Base-by-base conservation (phyloP, 2,329 filamentous ascomycete species). In the Colletotrichum sp. region DNA sequence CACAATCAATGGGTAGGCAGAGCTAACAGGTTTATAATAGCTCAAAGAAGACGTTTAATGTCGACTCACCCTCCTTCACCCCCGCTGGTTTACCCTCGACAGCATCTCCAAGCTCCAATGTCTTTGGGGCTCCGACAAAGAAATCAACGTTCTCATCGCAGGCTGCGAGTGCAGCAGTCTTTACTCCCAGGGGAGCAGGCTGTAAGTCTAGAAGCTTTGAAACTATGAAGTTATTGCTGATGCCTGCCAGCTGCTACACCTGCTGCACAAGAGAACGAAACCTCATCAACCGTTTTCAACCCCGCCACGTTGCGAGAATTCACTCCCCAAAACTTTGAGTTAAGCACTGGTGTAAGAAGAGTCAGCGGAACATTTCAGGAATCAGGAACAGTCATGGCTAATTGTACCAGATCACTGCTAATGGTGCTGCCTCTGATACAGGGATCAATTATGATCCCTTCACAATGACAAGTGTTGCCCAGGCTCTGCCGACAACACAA, bases 11-110 rank as follows among this genome's bases (percentile, higher is more conserved):
- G 15, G 22, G 6, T 70, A 57, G 27, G 44, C 30, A 68, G 36
- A 29, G 75, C 75, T 77, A 52, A 77, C 72, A 27, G n/a, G 22
- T 70, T 36, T 32, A 57, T 22, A 29, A 39, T 75, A 90, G 88
- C 76, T 82, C 88, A 29, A 95, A 95, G 85, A 97, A 96, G 85
- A 89, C 94, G 32, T 90, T 99, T 79, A 99, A 98, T 84, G 97
- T 98, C 82, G 97, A 99, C 82, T 99, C 97, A 11, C 96, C 97
- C 15, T 95, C 96, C 64, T 99, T 99, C 84, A 98, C 95, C 0
- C 96, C 96, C 8, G 88, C 91, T 16, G 87, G 84, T 75, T 80
- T 89, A 59, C 81, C 78, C 16, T 75, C 78, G 6, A 75, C 77
- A 16, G 64, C 75, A 39, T 76, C 75, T n/a, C 70, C 78, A 16